Evolutionary conservation across 2,329 filamentous ascomycete species (phyloP).

Genomic region (Arthrobotrys entomopaga): DNA sequence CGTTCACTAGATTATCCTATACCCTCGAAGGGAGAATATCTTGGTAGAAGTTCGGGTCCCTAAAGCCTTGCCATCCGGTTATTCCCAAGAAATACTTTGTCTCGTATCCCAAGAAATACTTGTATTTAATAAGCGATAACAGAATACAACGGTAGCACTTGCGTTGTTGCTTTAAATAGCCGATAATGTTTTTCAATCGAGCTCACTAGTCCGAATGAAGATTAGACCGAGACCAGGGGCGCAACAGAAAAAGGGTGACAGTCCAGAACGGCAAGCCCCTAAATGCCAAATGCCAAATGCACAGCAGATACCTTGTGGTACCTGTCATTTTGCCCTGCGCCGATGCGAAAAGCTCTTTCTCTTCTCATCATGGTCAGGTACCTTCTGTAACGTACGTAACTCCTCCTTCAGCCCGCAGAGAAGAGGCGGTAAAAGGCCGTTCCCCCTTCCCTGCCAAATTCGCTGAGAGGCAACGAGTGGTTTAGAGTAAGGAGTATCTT

Average conservation of each 20-base stretch:
- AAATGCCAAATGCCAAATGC: slow-evolving; percentile 19
- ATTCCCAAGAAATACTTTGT: too few species aligned
- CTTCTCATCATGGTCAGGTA: slow-evolving; percentile 33
- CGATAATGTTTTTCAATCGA: slow-evolving; percentile 13
- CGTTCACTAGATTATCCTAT: too few species aligned
- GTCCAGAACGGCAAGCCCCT: slow-evolving; percentile 27
- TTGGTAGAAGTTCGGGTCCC: too few species aligned
- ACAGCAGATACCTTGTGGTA: slow-evolving; percentile 16
- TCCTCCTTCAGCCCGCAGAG: not conserved
- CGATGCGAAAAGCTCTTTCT: slow-evolving; percentile 15
- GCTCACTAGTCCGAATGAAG: slow-evolving; percentile 24
- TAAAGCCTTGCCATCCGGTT: too few species aligned
- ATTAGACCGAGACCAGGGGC: slow-evolving; percentile 12
- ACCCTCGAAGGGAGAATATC: too few species aligned
- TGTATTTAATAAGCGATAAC: too few species aligned
- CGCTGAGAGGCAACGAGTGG: not conserved
- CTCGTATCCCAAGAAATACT: too few species aligned
- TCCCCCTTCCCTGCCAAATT: slow-evolving; percentile 22
- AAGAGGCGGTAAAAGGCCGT: not conserved
- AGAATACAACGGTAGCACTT: slow-evolving; percentile 2
- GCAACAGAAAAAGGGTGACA: not conserved
- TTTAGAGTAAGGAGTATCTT: slow-evolving; percentile 15
- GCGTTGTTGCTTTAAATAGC: slow-evolving; percentile 27
- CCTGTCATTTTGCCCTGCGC: slow-evolving; percentile 44
- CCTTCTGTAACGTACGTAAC: slow-evolving; percentile 11